phyloP scores from a whole-genome alignment of 2,329 filamentous ascomycete genomes.

The Epichloe elymi region DNA sequence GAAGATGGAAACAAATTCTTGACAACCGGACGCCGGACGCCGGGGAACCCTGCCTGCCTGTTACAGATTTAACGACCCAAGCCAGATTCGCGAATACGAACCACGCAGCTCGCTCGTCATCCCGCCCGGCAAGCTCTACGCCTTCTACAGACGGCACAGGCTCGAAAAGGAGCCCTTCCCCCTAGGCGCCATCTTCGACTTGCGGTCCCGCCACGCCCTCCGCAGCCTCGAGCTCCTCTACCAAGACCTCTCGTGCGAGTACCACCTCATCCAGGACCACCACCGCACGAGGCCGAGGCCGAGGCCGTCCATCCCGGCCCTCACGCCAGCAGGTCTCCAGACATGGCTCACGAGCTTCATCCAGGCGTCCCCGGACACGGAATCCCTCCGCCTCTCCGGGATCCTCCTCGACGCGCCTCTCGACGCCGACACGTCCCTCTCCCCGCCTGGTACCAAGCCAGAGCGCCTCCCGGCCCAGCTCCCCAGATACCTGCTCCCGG shows the following conservation, averaged over 20 bases:
- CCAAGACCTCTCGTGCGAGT: conserved; percentile 38
- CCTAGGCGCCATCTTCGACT: conserved; percentile 49
- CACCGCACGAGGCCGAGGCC: conserved; percentile 9
- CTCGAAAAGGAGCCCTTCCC: conserved; percentile 52
- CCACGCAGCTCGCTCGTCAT: conserved; percentile 43
- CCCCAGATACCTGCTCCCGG: conserved; percentile 58
- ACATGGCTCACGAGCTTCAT: conserved; percentile 63
- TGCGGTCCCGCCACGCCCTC: conserved; percentile 14
- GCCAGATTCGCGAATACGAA: conserved; percentile 19
- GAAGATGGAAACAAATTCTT: conserved; percentile 11
- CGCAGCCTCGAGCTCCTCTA: conserved; percentile 36
- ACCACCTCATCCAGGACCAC: conserved; percentile 48
- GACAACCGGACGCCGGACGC: too few relatives aligned
- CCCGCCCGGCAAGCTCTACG: conserved; percentile 59
- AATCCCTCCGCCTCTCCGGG: conserved; percentile 55
- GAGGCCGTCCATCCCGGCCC: conserved; percentile 45
- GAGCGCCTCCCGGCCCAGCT: conserved; percentile 72
- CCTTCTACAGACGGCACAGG: conserved; percentile 57
- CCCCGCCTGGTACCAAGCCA: conserved; percentile 39
- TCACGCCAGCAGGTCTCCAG: conserved; percentile 56
- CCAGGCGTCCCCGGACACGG: conserved; percentile 61
- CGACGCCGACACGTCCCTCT: conserved; percentile 20
- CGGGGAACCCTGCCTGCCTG: too few relatives aligned
- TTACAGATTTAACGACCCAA: not conserved
- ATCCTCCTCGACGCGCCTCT: conserved; percentile 62